phyloP scores from a whole-genome alignment of 306 rosid species.

The Inga laurina region DNA sequence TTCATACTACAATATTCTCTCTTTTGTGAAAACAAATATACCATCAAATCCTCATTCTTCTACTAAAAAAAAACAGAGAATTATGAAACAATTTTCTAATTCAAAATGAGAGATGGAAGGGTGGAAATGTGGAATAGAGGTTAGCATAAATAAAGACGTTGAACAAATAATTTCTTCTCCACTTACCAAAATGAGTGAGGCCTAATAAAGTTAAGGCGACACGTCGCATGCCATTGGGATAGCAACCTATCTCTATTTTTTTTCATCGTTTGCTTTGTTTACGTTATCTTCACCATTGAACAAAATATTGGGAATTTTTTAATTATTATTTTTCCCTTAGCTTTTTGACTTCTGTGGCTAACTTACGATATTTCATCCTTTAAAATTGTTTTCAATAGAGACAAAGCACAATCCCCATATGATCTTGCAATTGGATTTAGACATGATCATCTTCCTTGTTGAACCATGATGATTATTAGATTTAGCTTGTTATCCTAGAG shows the following conservation, averaged over 20 bases:
- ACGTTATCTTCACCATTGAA: slow-evolving; percentile 42
- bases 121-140: slow-evolving; percentile 17
- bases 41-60: neutral
- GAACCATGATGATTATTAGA: slow-evolving; percentile 50
- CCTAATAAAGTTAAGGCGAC: slow-evolving; percentile 37
- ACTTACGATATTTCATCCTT: slow-evolving; percentile 50
- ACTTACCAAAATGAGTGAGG: slow-evolving; percentile 38
- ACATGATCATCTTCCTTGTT: slow-evolving; percentile 45
- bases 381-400: slow-evolving; percentile 41
- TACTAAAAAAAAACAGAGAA: neutral
- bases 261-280: slow-evolving; percentile 36
- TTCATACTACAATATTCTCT: neutral
- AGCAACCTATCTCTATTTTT: slow-evolving; percentile 43
- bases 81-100: neutral
- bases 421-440: slow-evolving; percentile 48
- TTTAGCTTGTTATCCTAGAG: neutral
- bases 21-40: neutral
- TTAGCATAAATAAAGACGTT: slow-evolving; percentile 36
- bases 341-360: slow-evolving; percentile 74
- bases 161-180: slow-evolving; percentile 46
- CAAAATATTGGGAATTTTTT: slow-evolving; percentile 46
- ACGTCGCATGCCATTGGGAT: slow-evolving; percentile 45
- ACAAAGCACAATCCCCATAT: slow-evolving; percentile 45
- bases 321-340: slow-evolving; percentile 34
- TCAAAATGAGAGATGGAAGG: neutral